Evolutionary conservation across 2,329 filamentous ascomycete species (phyloP).

Genomic region (Niveomyces coronatus): DNA sequence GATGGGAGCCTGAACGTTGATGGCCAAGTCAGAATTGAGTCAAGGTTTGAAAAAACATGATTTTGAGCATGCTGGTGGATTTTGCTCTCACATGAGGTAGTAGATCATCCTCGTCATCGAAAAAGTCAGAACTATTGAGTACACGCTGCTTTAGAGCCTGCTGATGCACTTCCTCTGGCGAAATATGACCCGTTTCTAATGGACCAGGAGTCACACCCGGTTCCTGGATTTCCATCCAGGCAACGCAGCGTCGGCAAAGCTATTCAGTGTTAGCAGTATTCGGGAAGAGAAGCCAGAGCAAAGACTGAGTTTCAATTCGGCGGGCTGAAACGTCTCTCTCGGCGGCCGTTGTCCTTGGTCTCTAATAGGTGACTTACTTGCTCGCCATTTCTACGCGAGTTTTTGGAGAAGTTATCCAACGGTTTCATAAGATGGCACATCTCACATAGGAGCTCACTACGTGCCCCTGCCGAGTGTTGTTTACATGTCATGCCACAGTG

Average conservation of each 20-base stretch:
- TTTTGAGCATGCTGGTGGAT: not conserved
- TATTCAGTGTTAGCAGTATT: constrained; percentile 11
- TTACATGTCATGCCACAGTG: constrained; percentile 27
- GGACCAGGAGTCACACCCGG: constrained; percentile 19
- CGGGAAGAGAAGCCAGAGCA: not conserved
- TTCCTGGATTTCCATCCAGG: constrained; percentile 27
- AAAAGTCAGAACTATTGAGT: not conserved
- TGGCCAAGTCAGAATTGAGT: not conserved
- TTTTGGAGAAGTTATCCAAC: constrained; percentile 21
- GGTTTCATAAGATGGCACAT: constrained; percentile 21
- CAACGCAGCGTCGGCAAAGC: constrained; percentile 25
- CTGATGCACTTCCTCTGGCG: constrained; percentile 18
- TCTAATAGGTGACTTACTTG: constrained; percentile 18
- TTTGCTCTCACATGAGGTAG: not conserved
- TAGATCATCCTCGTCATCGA: constrained; percentile 2
- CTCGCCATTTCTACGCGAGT: constrained; percentile 17
- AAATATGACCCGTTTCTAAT: constrained; percentile 24
- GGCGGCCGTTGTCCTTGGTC: no score
- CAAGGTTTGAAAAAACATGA: not conserved
- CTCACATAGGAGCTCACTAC: constrained; percentile 20
- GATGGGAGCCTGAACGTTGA: constrained; percentile 21
- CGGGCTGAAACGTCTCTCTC: not conserved
- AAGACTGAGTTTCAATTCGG: not conserved
- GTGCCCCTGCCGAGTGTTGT: constrained; percentile 20
- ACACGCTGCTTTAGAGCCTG: not conserved